Percentiles rank a stretch among this genome's conserved stretches.
Evolutionary conservation across 2,329 filamentous ascomycete species (phyloP).

Genomic region (Cordyceps pruinosa): DNA sequence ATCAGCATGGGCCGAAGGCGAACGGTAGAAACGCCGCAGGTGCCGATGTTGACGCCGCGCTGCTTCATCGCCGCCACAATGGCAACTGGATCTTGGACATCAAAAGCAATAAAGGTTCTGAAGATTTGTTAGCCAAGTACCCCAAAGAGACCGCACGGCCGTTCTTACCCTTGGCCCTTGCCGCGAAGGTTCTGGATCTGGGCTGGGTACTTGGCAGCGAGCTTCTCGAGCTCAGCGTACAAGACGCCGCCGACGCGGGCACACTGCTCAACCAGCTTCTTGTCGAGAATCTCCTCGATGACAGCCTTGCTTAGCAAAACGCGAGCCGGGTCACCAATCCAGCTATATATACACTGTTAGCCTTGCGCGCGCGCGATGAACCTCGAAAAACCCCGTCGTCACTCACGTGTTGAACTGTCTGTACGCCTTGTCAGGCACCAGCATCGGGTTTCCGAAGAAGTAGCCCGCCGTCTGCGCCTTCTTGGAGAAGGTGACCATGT

Average conservation of each 20-base stretch:
- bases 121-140: background rate
- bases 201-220: slow-evolving; percentile 59
- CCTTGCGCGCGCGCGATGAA: too few relatives aligned
- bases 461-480: slow-evolving; percentile 82
- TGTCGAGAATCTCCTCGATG: slow-evolving; percentile 64
- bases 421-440: slow-evolving; percentile 75
- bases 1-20: slow-evolving; percentile 70
- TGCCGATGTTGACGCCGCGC: slow-evolving; percentile 70
- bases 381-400: too few relatives aligned
- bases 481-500: slow-evolving; percentile 86
- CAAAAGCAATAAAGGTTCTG: slow-evolving; percentile 71
- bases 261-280: slow-evolving; percentile 60
- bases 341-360: background rate
- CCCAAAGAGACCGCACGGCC: too few relatives aligned
- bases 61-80: slow-evolving; percentile 65
- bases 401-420: slow-evolving; percentile 69
- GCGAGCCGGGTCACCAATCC: slow-evolving; percentile 77
- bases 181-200: slow-evolving; percentile 69
- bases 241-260: slow-evolving; percentile 62
- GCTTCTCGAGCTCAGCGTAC: slow-evolving; percentile 54
- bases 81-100: slow-evolving; percentile 61
- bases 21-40: slow-evolving; percentile 63
- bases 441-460: slow-evolving; percentile 68
- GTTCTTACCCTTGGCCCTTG: slow-evolving; percentile 41
- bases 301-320: slow-evolving; percentile 73